Conservation (phyloP, 2,329 filamentous ascomycete species). For the Fonsecaea pedrosoi region DNA sequence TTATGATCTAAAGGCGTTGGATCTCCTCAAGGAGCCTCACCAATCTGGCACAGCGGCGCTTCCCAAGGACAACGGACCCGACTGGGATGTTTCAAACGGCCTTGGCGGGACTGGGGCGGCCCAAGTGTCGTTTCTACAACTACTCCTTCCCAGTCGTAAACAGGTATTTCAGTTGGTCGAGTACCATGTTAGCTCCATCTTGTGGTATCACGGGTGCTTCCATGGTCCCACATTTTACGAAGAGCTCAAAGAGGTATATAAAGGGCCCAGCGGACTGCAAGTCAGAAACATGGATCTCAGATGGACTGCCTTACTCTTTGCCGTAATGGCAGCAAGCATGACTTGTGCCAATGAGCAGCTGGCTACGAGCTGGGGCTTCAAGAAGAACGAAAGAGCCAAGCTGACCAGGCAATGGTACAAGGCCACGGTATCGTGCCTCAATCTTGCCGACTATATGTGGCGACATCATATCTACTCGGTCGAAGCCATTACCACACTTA, state of each 20-base stretch:
- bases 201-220: constrained; percentile 40
- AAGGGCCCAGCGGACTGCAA: constrained; percentile 33
- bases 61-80: constrained; percentile 28
- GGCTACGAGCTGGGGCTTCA: constrained; percentile 54
- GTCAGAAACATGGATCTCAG: constrained; percentile 37
- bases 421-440: constrained; percentile 54
- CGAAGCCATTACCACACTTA: constrained; percentile 56
- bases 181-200: constrained; percentile 35
- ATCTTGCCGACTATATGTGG: constrained; percentile 55
- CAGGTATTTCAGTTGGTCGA: constrained; percentile 38
- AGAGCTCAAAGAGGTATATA: constrained; percentile 37
- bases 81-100: constrained; percentile 39
- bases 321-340: constrained; percentile 36
- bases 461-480: constrained; percentile 53
- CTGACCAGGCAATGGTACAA: constrained; percentile 56
- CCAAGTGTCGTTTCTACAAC: constrained; percentile 38
- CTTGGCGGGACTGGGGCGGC: constrained; percentile 37
- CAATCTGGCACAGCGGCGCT: constrained; percentile 23
- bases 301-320: constrained; percentile 36
- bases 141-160: constrained; percentile 35
- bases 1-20: constrained; percentile 38
- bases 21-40: constrained; percentile 49
- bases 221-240: constrained; percentile 38
- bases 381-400: constrained; percentile 49
- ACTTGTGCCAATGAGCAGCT: constrained; percentile 34